Conservation (phyloP, 768 basidiomycete genomes). For the Leccinum sublutescens region DNA sequence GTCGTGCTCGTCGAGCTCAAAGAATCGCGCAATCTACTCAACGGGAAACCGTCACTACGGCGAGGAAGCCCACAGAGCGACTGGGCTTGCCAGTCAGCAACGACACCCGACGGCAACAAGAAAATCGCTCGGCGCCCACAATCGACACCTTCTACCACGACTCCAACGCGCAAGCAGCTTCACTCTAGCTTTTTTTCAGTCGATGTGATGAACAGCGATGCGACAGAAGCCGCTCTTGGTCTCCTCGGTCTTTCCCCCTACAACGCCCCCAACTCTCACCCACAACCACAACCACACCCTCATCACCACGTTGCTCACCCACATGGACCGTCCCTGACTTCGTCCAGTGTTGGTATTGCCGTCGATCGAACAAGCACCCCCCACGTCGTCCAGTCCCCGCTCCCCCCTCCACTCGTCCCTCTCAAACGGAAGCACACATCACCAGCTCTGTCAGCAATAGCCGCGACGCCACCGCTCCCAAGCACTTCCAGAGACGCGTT, state of each 20-base stretch:
- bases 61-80: too few species aligned
- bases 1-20: slow-evolving; percentile 19
- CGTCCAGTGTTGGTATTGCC: slow-evolving; percentile 23
- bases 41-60: too few species aligned
- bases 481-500: slow-evolving; percentile 4
- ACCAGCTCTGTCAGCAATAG: slow-evolving; percentile 16
- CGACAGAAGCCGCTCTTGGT: slow-evolving; percentile 57
- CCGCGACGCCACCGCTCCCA: slow-evolving; percentile 10
- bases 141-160: not conserved
- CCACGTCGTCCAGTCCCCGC: slow-evolving; percentile 21
- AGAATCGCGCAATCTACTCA: not conserved
- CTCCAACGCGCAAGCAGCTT: slow-evolving; percentile 3
- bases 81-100: too few species aligned
- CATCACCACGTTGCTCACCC: slow-evolving; percentile 24
- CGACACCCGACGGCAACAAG: too few species aligned
- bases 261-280: slow-evolving; percentile 31
- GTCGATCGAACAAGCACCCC: slow-evolving; percentile 17
- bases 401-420: slow-evolving; percentile 34
- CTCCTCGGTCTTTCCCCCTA: slow-evolving; percentile 49
- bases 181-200: slow-evolving; percentile 4
- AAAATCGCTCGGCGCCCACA: too few species aligned
- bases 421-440: slow-evolving; percentile 41
- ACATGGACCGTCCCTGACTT: slow-evolving; percentile 30
- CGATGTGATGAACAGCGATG: slow-evolving; percentile 50
- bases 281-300: slow-evolving; percentile 24